These are phyloP conservation scores for Diaporthe citriasiana DNA, from an alignment of 2,329 filamentous ascomycete genomes.

Conservation along the genomic window DNA sequence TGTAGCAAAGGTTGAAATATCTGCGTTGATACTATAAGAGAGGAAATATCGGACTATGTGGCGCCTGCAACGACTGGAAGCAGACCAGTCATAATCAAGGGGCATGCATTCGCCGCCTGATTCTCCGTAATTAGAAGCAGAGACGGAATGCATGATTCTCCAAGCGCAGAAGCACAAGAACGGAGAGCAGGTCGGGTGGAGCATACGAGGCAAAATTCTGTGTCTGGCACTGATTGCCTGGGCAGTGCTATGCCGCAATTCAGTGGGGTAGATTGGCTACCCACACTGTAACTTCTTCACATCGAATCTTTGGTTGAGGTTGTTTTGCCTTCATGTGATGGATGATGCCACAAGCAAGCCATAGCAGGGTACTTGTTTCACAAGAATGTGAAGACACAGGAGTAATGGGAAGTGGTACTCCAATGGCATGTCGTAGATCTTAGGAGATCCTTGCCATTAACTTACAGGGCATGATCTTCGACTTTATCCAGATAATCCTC, in stretches of 20 bases:
- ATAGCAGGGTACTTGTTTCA: background rate
- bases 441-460: background rate
- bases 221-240: too few relatives aligned
- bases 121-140: too few relatives aligned
- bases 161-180: too few relatives aligned
- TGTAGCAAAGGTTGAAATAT: too few relatives aligned
- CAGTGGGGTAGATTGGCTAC: background rate
- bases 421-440: background rate
- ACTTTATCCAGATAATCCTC: background rate
- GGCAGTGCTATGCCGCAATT: background rate
- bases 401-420: background rate
- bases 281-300: background rate
- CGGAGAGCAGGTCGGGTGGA: too few relatives aligned
- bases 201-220: too few relatives aligned
- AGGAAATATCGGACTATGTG: too few relatives aligned
- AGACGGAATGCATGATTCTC: too few relatives aligned
- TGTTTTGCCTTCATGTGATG: background rate
- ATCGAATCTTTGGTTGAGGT: background rate
- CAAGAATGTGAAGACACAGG: background rate
- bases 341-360: background rate
- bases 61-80: too few relatives aligned
- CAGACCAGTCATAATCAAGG: too few relatives aligned
- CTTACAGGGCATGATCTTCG: background rate
- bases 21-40: too few relatives aligned
- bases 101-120: too few relatives aligned